phyloP scores from a whole-genome alignment of 306 rosid species.

The Prunus persica region Prunus_persica_NCBIv2 NC_034012.1:14777001-14777500 shows the following conservation, averaged over 20 bases:
- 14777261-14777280: slow-evolving; percentile 6
- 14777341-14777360: slow-evolving; percentile 8
- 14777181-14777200: slow-evolving; percentile 30
- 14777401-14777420: not conserved
- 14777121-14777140: slow-evolving; percentile 35
- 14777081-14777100: not conserved
- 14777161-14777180: slow-evolving; percentile 33
- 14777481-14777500: too few relatives aligned
- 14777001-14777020: too few relatives aligned
- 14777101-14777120: slow-evolving; percentile 27
- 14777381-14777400: slow-evolving; percentile 10
- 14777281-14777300: slow-evolving; percentile 12
- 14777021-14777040: not conserved
- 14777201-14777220: not conserved
- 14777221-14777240: not conserved
- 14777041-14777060: not conserved
- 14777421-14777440: not conserved
- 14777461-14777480: not conserved
- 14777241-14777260: not conserved
- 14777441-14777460: not conserved
- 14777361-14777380: slow-evolving; percentile 14
- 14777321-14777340: slow-evolving; percentile 14
- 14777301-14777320: slow-evolving; percentile 15
- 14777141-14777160: slow-evolving; percentile 44
- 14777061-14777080: not conserved